Evolutionary conservation across 225 moss, liverwort and hornwort species (phyloP).

Genomic region (Takakia lepidozioides): DNA sequence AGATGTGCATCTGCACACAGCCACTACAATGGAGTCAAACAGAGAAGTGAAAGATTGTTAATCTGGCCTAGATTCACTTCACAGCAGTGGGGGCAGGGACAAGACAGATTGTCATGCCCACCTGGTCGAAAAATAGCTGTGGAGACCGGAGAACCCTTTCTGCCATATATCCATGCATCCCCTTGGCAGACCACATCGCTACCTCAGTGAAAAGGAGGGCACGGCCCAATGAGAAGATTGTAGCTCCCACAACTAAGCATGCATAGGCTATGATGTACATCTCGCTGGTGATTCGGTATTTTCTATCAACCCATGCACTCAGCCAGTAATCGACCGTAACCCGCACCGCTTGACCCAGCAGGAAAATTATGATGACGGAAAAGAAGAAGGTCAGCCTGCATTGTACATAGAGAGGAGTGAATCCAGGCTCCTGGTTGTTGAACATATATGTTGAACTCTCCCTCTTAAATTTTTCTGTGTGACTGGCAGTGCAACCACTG

Average conservation of each 20-base stretch:
- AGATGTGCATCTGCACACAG: background rate
- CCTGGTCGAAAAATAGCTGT: conserved; percentile 88
- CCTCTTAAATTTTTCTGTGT: too few relatives aligned
- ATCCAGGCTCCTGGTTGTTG: too few relatives aligned
- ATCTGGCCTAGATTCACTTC: too few relatives aligned
- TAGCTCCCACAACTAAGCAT: conserved; percentile 35
- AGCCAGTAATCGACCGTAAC: conserved; percentile 91
- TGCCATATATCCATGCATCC: conserved; percentile 77
- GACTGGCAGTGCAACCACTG: too few relatives aligned
- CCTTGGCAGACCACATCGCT: conserved; percentile 57
- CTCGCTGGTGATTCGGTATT: conserved; percentile 43
- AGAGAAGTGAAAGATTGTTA: too few relatives aligned
- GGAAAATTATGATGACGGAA: conserved; percentile 27
- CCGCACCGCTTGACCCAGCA: conserved; percentile 69
- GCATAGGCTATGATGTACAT: conserved; percentile 61
- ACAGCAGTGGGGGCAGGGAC: too few relatives aligned
- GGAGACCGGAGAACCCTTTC: conserved; percentile 79
- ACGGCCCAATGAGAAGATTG: conserved; percentile 34
- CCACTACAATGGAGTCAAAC: background rate
- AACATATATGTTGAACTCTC: too few relatives aligned
- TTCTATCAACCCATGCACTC: conserved; percentile 58
- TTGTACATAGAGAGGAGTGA: background rate
- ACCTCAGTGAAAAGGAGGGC: conserved; percentile 43
- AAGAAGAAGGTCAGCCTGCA: conserved; percentile 30
- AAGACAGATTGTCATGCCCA: too few relatives aligned